Base-by-base conservation (phyloP, 2,329 filamentous ascomycete genomes). In the Aspergillus unguis region DNA sequence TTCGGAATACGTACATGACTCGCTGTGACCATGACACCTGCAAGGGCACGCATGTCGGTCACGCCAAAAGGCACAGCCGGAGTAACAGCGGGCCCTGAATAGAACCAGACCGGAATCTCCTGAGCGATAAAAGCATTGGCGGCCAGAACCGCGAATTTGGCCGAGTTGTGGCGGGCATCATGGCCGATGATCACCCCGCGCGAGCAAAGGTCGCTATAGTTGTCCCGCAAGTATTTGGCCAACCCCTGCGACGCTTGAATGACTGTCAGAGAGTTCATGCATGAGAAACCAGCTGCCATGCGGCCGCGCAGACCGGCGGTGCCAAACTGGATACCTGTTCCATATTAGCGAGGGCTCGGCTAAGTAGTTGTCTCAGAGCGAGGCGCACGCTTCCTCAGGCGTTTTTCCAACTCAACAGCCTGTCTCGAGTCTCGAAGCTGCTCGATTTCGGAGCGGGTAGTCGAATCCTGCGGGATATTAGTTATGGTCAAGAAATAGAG, bases 211-310 rank as follows among this genome's bases (percentile, higher is more conserved):
- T 74, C 68, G 6, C 71, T 58, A 48, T 75, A 67, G 29, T 75
- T 73, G 23, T 76, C 64, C 43, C 80, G 68, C 27, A 86, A 71
- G 61, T 84, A 85, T 56, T 78, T 79, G 41, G 83, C 83, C 29
- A 86, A 71, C n/a, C 84, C 84, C 65, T 85, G 83, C 0, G 83
- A 85, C 37, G 84, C 81, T 69, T 85, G 80, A 51, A 84, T 82
- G 54, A 84, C 78, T 0, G 80, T 84, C 50, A 84, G 67, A 11
- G 74, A 76, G 65, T 84, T 84, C 75, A 84, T 81, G 58, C 77
- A 80, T 2, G 83, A 77, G 65, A 85, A 86, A 4, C 84, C 84
- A 41, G 83, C 83, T 60, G 83, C 79, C 84, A 86, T 86, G 35
- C 77, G 76, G n/a, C 81, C 82, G 42, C 84, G 76, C 6, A 86